Percentiles rank a stretch among this genome's conserved stretches.
Evolutionary conservation across 2,329 filamentous ascomycete genomes (phyloP).

Genomic region (Ambrosiella beaveri): DNA sequence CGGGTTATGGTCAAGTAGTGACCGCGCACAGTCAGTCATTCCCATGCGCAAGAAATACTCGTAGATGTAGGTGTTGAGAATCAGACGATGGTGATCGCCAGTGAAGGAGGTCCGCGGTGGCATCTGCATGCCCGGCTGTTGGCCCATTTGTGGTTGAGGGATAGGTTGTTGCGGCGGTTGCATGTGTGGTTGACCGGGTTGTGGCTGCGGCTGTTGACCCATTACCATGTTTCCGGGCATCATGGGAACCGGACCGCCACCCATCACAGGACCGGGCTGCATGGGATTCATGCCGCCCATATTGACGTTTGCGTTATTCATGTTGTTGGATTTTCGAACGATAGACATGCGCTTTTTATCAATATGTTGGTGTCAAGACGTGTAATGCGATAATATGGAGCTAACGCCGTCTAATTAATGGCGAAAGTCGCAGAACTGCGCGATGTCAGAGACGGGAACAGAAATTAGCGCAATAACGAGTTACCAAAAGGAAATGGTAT

Average conservation of each 20-base stretch:
- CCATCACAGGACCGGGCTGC: slow-evolving; percentile 50
- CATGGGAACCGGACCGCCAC: slow-evolving; percentile 4
- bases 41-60: slow-evolving; percentile 77
- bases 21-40: slow-evolving; percentile 69
- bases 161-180: background rate
- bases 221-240: slow-evolving; percentile 4
- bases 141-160: slow-evolving; percentile 5
- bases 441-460: background rate
- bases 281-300: slow-evolving; percentile 54
- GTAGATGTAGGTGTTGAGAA: slow-evolving; percentile 77
- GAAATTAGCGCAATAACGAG: background rate
- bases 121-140: slow-evolving; percentile 19
- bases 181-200: slow-evolving; percentile 18
- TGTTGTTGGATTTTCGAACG: slow-evolving; percentile 16
- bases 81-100: slow-evolving; percentile 33
- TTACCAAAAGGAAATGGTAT: background rate
- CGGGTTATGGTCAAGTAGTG: slow-evolving; percentile 40
- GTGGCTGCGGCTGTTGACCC: slow-evolving; percentile 18
- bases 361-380: background rate
- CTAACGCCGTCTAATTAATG: background rate
- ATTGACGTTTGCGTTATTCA: slow-evolving; percentile 40
- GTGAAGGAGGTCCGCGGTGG: slow-evolving; percentile 20
- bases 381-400: background rate
- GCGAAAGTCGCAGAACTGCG: background rate
- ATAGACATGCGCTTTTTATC: background rate